A percentile compares a stretch with the other conserved stretches of the same genome.
These are phyloP conservation scores for Alternaria tenuissima DNA, from an alignment of 2,329 filamentous ascomycete species.

Conservation along the genomic window DNA sequence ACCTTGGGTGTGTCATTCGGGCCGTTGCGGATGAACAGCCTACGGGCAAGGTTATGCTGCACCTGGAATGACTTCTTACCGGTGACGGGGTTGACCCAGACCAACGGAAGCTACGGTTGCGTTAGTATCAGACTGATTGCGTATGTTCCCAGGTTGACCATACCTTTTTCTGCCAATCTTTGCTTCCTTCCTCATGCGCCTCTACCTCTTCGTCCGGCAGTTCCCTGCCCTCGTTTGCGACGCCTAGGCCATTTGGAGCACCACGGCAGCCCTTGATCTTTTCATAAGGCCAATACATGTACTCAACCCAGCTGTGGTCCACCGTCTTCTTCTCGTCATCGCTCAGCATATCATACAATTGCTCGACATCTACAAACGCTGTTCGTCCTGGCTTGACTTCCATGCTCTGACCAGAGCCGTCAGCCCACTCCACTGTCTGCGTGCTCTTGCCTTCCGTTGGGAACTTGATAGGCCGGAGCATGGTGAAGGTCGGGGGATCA, in stretches of 20 bases:
- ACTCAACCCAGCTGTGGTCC: slow-evolving; percentile 8
- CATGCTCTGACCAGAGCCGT: neutral
- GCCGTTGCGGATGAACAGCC: slow-evolving; percentile 1
- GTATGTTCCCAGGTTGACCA: neutral
- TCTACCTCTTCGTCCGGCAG: slow-evolving; percentile 2
- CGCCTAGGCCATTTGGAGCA: slow-evolving; percentile 5
- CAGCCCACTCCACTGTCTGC: slow-evolving; percentile 9
- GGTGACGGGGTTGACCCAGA: slow-evolving; percentile 9
- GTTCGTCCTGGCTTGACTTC: slow-evolving; percentile 5
- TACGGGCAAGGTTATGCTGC: slow-evolving; percentile 3
- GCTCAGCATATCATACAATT: slow-evolving; percentile 8
- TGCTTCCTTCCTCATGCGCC: neutral
- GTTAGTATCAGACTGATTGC: neutral
- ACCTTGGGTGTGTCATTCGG: slow-evolving; percentile 5
- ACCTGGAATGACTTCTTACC: slow-evolving; percentile 1
- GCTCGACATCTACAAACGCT: slow-evolving; percentile 5
- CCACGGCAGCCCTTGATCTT: slow-evolving; percentile 8
- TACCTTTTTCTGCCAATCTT: slow-evolving; percentile 9
- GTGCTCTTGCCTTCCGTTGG: neutral
- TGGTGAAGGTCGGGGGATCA: slow-evolving; percentile 1
- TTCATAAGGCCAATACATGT: slow-evolving; percentile 4
- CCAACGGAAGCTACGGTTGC: neutral
- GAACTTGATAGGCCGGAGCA: slow-evolving; percentile 8
- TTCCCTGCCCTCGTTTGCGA: slow-evolving; percentile 8
- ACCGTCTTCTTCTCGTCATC: slow-evolving; percentile 8